These are phyloP conservation scores for Helenozyma baotianmanensis DNA, from an alignment of 805 yeast species.

Conservation along the genomic window DNA sequence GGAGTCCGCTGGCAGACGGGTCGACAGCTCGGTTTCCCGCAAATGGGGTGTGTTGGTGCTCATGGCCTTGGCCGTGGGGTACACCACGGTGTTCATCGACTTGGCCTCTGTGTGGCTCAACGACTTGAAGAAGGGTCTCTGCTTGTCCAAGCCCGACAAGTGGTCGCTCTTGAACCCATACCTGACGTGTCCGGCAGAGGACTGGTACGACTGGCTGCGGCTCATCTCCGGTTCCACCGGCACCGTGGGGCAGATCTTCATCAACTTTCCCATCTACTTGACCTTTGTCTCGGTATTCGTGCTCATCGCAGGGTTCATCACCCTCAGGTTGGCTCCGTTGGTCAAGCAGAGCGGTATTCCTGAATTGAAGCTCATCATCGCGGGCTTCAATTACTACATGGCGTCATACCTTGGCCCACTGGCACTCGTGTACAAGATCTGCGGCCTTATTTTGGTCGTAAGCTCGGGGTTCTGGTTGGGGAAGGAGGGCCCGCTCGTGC, in stretches of 20 bases:
- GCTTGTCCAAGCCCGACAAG: slow-evolving; percentile 32
- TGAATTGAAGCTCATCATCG: slow-evolving; percentile 63
- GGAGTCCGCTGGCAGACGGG: slow-evolving; percentile 31
- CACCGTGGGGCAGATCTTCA: slow-evolving; percentile 15
- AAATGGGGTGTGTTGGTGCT: slow-evolving; percentile 48
- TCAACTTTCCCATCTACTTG: slow-evolving; percentile 35
- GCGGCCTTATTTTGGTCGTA: slow-evolving; percentile 59
- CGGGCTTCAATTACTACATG: slow-evolving; percentile 52
- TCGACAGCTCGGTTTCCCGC: slow-evolving; percentile 14
- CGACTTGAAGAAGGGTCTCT: slow-evolving; percentile 51
- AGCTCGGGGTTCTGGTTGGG: slow-evolving; percentile 82
- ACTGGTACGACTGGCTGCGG: slow-evolving; percentile 37
- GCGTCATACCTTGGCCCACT: slow-evolving; percentile 46
- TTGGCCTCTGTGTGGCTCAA: slow-evolving; percentile 46
- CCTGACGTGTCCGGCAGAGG: slow-evolving; percentile 38
- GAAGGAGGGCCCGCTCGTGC: slow-evolving; percentile 83
- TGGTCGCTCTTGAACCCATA: slow-evolving; percentile 42
- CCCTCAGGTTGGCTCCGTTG: slow-evolving; percentile 21
- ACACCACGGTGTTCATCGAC: slow-evolving; percentile 46
- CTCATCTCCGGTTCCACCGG: slow-evolving; percentile 19
- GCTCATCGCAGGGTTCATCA: slow-evolving; percentile 26
- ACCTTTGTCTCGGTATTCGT: slow-evolving; percentile 22
- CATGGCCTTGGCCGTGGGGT: slow-evolving; percentile 45
- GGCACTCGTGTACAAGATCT: slow-evolving; percentile 51
- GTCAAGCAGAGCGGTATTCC: slow-evolving; percentile 60